Percentiles rank a stretch among this genome's conserved stretches.
phyloP scores from a whole-genome alignment of 495 filamentous ascomycete genomes.

The Aspergillus conjunctus region DNA sequence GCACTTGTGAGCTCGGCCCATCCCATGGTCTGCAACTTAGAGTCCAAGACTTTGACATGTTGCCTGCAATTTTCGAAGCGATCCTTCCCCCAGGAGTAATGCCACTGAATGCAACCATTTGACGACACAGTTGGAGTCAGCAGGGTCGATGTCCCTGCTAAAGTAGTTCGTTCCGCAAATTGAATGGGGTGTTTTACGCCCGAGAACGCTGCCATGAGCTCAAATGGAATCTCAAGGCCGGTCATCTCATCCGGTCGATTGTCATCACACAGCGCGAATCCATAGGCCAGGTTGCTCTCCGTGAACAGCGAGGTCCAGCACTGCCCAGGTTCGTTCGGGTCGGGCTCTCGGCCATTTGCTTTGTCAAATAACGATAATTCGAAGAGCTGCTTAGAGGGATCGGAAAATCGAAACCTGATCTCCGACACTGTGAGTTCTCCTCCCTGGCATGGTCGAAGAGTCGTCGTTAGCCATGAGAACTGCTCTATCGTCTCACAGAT shows the following conservation, averaged over 20 bases:
- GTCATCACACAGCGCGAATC: conserved; percentile 1
- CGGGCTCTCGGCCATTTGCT: neutral
- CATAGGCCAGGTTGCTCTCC: conserved; percentile 6
- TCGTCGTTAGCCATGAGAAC: neutral
- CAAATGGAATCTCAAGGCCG: conserved; percentile 2
- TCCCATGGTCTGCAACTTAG: neutral
- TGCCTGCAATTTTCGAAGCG: neutral
- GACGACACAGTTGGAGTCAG: neutral
- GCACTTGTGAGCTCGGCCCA: neutral
- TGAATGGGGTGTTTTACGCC: neutral
- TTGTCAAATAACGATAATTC: neutral
- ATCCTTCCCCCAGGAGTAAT: neutral
- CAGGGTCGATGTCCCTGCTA: neutral
- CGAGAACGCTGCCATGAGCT: neutral
- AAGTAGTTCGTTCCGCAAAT: neutral
- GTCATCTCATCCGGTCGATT: conserved; percentile 3
- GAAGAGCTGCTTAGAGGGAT: neutral
- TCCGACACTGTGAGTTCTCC: neutral
- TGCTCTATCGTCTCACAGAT: neutral
- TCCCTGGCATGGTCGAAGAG: neutral
- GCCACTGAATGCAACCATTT: neutral
- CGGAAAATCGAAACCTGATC: neutral
- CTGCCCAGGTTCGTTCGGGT: conserved; percentile 1
- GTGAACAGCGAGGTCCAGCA: conserved; percentile 3
- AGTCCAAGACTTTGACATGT: neutral